These are phyloP conservation scores for Ophiobolus disseminans DNA, from an alignment of 2,329 filamentous ascomycete genomes.

Conservation along the genomic window DNA sequence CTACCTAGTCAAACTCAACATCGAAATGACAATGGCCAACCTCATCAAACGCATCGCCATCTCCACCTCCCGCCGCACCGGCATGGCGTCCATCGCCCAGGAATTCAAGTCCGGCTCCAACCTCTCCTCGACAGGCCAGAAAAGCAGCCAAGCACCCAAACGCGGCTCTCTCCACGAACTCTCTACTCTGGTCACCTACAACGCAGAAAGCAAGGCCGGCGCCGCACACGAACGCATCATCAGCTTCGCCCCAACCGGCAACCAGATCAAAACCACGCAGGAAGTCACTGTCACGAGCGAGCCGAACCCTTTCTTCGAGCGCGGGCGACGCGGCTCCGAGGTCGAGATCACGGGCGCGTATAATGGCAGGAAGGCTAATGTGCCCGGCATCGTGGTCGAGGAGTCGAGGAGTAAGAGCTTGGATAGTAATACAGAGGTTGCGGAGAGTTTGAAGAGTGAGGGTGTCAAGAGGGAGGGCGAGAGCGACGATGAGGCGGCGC, in stretches of 20 bases:
- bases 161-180: constrained; percentile 34
- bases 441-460: constrained; percentile 30
- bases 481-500: constrained; percentile 34
- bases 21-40: constrained; percentile 62
- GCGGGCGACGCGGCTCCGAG: constrained; percentile 11
- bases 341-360: constrained; percentile 15
- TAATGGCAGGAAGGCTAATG: constrained; percentile 1
- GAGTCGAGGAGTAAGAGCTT: constrained; percentile 25
- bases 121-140: constrained; percentile 24
- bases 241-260: constrained; percentile 32
- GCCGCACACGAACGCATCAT: constrained; percentile 14
- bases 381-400: constrained; percentile 15
- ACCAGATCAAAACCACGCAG: constrained; percentile 42
- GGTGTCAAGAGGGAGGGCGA: constrained; percentile 21
- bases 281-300: constrained; percentile 35
- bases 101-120: constrained; percentile 42
- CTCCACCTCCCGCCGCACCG: constrained; percentile 36
- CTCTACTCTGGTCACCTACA: constrained; percentile 28
- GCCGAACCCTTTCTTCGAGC: constrained; percentile 27
- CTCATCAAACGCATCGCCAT: constrained; percentile 53
- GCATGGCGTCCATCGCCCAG: constrained; percentile 33
- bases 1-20: constrained; percentile 59
- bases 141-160: constrained; percentile 6
- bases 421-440: constrained; percentile 31
- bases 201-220: constrained; percentile 19